Conservation (phyloP, 495 filamentous ascomycete species). For the Pseudomonodictys pantanalensis region DNA sequence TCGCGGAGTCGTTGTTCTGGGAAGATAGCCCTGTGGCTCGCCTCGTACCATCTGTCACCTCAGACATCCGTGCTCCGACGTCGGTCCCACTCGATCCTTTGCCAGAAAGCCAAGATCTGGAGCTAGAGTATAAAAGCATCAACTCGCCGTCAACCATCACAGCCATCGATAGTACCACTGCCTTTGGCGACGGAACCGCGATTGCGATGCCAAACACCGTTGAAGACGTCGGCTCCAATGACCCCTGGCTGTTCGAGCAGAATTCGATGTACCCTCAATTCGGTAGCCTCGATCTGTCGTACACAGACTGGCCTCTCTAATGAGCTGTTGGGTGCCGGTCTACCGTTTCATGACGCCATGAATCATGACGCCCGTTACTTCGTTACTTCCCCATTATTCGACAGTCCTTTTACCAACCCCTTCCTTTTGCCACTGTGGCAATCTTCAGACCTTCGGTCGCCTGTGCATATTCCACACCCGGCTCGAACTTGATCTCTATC, state of each 20-base stretch:
- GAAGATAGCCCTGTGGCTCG: conserved; percentile 30
- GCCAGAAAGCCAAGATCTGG: conserved; percentile 5
- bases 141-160: neutral
- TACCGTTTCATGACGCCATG: conserved; percentile 30
- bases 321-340: neutral
- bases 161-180: neutral
- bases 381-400: neutral
- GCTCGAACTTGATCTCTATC: conserved; percentile 10
- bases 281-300: neutral
- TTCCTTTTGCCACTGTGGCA: neutral
- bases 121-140: conserved; percentile 11
- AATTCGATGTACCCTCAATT: conserved; percentile 1
- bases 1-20: conserved; percentile 26
- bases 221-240: conserved; percentile 17
- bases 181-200: conserved; percentile 12
- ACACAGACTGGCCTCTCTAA: conserved; percentile 8
- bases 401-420: neutral
- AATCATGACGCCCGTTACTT: conserved; percentile 26
- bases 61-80: conserved; percentile 14
- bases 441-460: conserved; percentile 20
- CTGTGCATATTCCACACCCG: conserved; percentile 29
- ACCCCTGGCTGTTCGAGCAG: conserved; percentile 26
- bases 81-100: conserved; percentile 5
- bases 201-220: conserved; percentile 26
- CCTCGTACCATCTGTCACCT: conserved; percentile 1